These are phyloP conservation scores for Aspergillus sparsus DNA, from an alignment of 495 filamentous ascomycete genomes.

Conservation along the genomic window DNA sequence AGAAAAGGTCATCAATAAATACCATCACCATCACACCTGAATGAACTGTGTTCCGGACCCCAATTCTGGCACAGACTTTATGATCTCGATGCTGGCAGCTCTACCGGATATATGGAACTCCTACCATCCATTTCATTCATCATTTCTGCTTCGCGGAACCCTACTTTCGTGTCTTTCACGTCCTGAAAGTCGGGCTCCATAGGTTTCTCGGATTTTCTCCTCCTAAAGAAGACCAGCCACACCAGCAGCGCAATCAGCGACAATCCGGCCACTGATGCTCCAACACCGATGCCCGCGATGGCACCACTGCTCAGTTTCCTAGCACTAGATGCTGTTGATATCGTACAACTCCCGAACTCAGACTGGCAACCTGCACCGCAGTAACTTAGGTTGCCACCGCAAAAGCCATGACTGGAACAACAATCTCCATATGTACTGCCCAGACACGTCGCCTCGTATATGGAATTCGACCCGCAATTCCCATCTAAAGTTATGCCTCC, in stretches of 20 bases:
- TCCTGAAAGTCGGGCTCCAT: neutral
- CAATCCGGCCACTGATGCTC: slow-evolving; percentile 1
- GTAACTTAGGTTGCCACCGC: slow-evolving; percentile 4
- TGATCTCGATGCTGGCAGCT: neutral
- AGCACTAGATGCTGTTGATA: neutral
- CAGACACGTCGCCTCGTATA: neutral
- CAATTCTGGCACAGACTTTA: too few relatives aligned
- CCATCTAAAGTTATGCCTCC: neutral
- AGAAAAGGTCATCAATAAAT: too few relatives aligned
- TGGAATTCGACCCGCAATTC: neutral
- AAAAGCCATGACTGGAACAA: slow-evolving; percentile 1
- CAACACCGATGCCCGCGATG: slow-evolving; percentile 16
- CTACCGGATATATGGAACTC: neutral
- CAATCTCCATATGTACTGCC: slow-evolving; percentile 10
- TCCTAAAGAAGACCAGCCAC: slow-evolving; percentile 10
- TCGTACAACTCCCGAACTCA: neutral
- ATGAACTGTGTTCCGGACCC: too few relatives aligned
- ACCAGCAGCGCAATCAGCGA: slow-evolving; percentile 4
- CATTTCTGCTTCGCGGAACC: neutral
- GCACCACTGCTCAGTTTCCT: slow-evolving; percentile 10
- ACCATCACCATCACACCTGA: too few relatives aligned
- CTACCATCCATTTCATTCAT: slow-evolving; percentile 4
- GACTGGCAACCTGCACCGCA: slow-evolving; percentile 9
- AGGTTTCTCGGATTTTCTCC: neutral
- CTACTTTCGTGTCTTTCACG: neutral